Percentiles rank a stretch among this genome's conserved stretches.
Conservation (phyloP, 2,329 filamentous ascomycete species). For the Trichoderma aggressivum region DNA sequence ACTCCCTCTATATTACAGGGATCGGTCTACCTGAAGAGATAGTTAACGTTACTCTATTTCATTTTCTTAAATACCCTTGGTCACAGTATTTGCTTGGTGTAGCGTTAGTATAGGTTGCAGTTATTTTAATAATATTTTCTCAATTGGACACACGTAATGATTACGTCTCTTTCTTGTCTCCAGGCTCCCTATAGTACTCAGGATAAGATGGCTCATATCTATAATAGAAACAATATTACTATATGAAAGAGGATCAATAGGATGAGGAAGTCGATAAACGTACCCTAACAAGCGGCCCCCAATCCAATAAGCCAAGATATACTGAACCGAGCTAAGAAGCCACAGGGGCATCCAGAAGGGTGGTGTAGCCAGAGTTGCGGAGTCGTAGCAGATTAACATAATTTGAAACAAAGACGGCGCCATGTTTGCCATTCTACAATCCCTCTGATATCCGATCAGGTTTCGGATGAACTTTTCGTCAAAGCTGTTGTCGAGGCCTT, state of each 20-base stretch:
- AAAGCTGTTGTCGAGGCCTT: slow-evolving; percentile 13
- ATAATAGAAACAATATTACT: not conserved
- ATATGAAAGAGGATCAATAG: not conserved
- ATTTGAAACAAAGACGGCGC: slow-evolving; percentile 4
- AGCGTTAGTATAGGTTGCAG: not conserved
- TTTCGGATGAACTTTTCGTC: slow-evolving; percentile 12
- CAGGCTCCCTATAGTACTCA: not conserved
- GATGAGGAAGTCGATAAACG: not conserved
- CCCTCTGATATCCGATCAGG: slow-evolving; percentile 1
- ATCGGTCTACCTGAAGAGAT: not conserved
- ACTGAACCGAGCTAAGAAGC: not conserved
- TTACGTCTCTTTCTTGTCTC: not conserved
- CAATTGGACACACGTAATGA: not conserved
- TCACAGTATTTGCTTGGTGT: not conserved
- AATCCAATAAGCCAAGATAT: slow-evolving; percentile 3
- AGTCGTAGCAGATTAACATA: not conserved
- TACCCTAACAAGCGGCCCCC: slow-evolving; percentile 1
- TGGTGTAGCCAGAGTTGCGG: slow-evolving; percentile 5
- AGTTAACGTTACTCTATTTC: not conserved
- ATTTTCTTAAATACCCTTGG: not conserved
- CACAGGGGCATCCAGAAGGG: slow-evolving; percentile 5
- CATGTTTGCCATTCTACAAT: not conserved
- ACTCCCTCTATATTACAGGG: not conserved
- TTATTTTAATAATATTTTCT: not conserved
- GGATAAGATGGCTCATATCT: slow-evolving; percentile 9